Evolutionary conservation across 306 rosid genomes (phyloP), one percentile per base, ranked within the genome.

Genomic region (Cicer chorassanicum): DNA sequence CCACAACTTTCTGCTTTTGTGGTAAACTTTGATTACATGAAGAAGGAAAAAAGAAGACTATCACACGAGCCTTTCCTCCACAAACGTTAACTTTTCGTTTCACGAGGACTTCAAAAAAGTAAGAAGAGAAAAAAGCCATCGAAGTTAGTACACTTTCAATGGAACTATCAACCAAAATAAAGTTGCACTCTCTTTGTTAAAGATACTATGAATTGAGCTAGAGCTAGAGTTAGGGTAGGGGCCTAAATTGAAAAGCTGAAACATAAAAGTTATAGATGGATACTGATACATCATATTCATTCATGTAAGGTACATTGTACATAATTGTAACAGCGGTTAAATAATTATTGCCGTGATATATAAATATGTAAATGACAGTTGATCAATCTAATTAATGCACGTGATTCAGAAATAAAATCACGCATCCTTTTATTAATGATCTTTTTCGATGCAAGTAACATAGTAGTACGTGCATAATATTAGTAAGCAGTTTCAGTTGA

Each of bases 81-180:
- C 83, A 78, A 45, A 84, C 72, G 15, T n/a, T 43, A 49, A 59
- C 79, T 80, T 84, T 75, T 65, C 19, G 57, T 65, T 68, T 88
- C 92, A 88, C 87, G 86, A 78, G 89, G 69, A 76, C 24, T 55
- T 64, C 29, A n/a, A 29, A 82, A 62, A 80, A 45, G 15, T 4
- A 29, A 40, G 67, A 45, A 54, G 13, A 59, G 34, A 10, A 8
- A 9, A 66, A 54, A 68, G 66, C 41, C 41, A 73, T 53, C 48
- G 56, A 56, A 70, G n/a, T 40, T 65, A n/a, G 65, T 84, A 59
- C 66, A 59, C 66, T 57, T 73, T 62, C 59, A 50, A 55, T 24
- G 53, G 67, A 80, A 79, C 50, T 74, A 74, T 73, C 64, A 53
- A 66, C 43, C 51, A 68, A 68, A 44, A 62, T 38, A 72, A 83